Evolutionary conservation across 371 early-diverging fungal species (phyloP), one percentile per base, ranked within the genome.

Genomic region (Blastocladiella emersonii): DNA sequence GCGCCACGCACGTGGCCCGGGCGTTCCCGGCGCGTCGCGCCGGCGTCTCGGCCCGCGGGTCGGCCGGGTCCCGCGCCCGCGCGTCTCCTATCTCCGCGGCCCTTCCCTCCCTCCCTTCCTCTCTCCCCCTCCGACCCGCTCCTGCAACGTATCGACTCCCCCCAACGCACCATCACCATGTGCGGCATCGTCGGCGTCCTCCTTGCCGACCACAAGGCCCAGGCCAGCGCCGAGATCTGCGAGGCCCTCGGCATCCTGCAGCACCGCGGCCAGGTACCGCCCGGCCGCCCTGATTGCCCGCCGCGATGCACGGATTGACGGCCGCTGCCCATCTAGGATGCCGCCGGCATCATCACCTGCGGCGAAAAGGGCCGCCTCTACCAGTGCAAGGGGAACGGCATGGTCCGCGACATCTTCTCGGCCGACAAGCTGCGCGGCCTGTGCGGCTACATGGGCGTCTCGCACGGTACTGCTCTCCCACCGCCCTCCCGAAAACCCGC

Each of bases 311-410:
- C 36, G 37, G 23, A 17, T 25, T 27, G 21, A 34, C 12, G 32
- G 48, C 62, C 25, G 35, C 25, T 55, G 53, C 55, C 61, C 27
- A 27, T 23, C 57, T 72, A 96, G 95, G 98, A 97, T 79, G 95
- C 98, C 34, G 96, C 98, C 23, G 98, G 98, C 62, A 95, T 97
- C 65, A 85, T 95, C 43, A 97, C 98, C n/a, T 95, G 92, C 72
- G 96, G 91, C 35, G 76, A 82, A 55, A 88, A 92, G 72, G 98
- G 98, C 59, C 87, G 96, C 44, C 81, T 97, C 64, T 93, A 88
- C 78, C 98, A 97, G 75, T 89, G 92, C 78, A 97, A 97, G 75
- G 94, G 91, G 64, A 97, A 92, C 71, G 98, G 98, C 63, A 91
- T 97, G 94, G 95, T 95, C 35, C 83, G 92, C 61, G 96, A 97